A percentile compares a stretch with the other conserved stretches of the same genome.
Evolutionary conservation across 805 yeast species (phyloP).

Genomic region (Saccharomycopsis olivae): DNA sequence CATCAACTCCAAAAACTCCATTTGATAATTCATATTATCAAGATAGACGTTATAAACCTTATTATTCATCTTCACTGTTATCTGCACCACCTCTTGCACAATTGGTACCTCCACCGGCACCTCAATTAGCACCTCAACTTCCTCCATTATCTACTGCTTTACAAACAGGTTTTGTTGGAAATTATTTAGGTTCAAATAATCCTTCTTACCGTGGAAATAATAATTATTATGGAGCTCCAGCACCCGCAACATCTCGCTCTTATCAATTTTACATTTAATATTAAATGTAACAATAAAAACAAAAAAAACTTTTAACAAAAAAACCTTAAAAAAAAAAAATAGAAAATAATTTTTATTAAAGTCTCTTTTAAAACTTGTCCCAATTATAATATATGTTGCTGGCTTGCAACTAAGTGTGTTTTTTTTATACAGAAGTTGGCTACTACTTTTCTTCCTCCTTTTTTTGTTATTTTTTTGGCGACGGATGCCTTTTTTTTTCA

Average conservation of each 20-base stretch:
- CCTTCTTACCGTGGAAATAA: not conserved
- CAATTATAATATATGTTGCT: too few relatives aligned
- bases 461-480: too few relatives aligned
- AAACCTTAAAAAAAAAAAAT: too few relatives aligned
- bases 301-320: too few relatives aligned
- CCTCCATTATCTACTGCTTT: slow-evolving; percentile 2
- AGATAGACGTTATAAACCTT: not conserved
- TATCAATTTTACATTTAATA: slow-evolving; percentile 1
- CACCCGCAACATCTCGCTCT: not conserved
- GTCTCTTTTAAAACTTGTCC: too few relatives aligned
- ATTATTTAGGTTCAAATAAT: not conserved
- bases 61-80: too few relatives aligned
- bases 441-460: too few relatives aligned
- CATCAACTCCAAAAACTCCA: not conserved
- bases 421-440: too few relatives aligned
- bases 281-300: too few relatives aligned
- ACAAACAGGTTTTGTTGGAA: not conserved
- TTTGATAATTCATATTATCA: not conserved
- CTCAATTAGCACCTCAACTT: not conserved
- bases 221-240: not conserved
- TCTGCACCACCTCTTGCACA: not conserved
- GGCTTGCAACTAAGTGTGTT: too few relatives aligned
- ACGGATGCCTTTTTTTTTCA: too few relatives aligned
- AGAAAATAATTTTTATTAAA: too few relatives aligned
- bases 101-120: not conserved